Conservation (phyloP, 2,329 filamentous ascomycete species). For the Cryphonectria carpinicola region DNA sequence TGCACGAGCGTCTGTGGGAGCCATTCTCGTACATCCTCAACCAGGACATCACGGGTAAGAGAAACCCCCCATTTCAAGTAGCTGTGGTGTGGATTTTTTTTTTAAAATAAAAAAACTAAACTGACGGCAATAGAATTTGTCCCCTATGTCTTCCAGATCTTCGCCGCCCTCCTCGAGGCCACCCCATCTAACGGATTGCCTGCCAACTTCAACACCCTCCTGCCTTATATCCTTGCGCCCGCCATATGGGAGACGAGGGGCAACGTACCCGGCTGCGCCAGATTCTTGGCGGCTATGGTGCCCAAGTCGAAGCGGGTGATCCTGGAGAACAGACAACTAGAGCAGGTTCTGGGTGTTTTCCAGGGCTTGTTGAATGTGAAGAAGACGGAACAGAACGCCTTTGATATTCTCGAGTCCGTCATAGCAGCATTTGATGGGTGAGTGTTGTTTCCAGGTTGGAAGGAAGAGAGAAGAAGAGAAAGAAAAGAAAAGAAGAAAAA, state of each 20-base stretch:
- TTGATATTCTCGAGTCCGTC: conserved; percentile 86
- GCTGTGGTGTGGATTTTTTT: neutral
- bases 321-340: conserved; percentile 77
- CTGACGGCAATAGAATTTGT: conserved; percentile 71
- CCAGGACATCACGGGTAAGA: conserved; percentile 76
- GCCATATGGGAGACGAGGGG: conserved; percentile 88
- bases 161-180: conserved; percentile 86
- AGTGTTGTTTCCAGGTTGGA: conserved; percentile 39
- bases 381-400: conserved; percentile 82
- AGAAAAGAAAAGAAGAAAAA: no score
- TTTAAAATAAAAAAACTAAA: conserved; percentile 35
- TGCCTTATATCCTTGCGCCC: conserved; percentile 79
- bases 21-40: conserved; percentile 81
- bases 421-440: conserved; percentile 74
- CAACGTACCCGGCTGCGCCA: conserved; percentile 88
- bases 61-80: neutral
- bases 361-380: conserved; percentile 84
- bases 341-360: conserved; percentile 92
- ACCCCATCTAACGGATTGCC: conserved; percentile 80
- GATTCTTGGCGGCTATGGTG: conserved; percentile 83
- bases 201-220: conserved; percentile 77
- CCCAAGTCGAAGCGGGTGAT: conserved; percentile 76
- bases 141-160: conserved; percentile 94
- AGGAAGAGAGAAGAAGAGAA: no score
- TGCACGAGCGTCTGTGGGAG: conserved; percentile 81